Evolutionary conservation across 805 yeast genomes (phyloP).

Genomic region (Myxozyma neotropica): DNA sequence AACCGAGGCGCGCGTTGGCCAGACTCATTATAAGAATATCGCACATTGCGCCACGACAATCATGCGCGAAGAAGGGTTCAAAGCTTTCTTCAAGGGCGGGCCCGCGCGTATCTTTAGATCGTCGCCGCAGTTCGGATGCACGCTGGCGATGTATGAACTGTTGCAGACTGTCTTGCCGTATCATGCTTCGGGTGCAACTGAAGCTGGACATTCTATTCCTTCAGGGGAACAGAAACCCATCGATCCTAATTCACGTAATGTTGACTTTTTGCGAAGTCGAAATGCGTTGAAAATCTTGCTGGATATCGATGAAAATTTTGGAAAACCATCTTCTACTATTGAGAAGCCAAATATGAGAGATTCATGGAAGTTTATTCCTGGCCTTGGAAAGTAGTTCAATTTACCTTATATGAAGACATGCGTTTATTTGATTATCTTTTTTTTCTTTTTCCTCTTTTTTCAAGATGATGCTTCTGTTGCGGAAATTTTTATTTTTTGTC

Average conservation of each 20-base stretch:
- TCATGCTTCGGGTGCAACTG: slow-evolving; percentile 45
- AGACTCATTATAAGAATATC: slow-evolving; percentile 74
- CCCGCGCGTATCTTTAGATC: slow-evolving; percentile 92
- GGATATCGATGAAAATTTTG: slow-evolving; percentile 51
- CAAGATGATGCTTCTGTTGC: no score
- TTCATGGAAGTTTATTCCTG: slow-evolving; percentile 28
- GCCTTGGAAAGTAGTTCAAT: background rate
- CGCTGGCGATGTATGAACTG: slow-evolving; percentile 94
- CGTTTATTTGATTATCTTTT: background rate
- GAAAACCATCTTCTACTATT: slow-evolving; percentile 40
- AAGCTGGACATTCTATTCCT: slow-evolving; percentile 50
- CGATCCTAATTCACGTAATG: slow-evolving; percentile 38
- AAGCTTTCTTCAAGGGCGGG: slow-evolving; percentile 94
- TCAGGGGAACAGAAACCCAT: slow-evolving; percentile 37
- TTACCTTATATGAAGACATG: background rate
- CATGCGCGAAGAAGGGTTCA: slow-evolving; percentile 75
- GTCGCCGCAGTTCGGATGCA: slow-evolving; percentile 97
- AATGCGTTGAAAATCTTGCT: slow-evolving; percentile 49
- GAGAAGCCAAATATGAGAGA: slow-evolving; percentile 11
- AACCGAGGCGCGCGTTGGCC: slow-evolving; percentile 76
- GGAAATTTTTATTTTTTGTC: background rate
- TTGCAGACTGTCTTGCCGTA: slow-evolving; percentile 79
- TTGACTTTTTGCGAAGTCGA: slow-evolving; percentile 46
- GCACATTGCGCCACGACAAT: slow-evolving; percentile 75
- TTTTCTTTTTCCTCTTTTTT: background rate